These are phyloP conservation scores for Diaporthe batatas DNA, from an alignment of 2,329 filamentous ascomycete species.

Conservation along the genomic window DNA sequence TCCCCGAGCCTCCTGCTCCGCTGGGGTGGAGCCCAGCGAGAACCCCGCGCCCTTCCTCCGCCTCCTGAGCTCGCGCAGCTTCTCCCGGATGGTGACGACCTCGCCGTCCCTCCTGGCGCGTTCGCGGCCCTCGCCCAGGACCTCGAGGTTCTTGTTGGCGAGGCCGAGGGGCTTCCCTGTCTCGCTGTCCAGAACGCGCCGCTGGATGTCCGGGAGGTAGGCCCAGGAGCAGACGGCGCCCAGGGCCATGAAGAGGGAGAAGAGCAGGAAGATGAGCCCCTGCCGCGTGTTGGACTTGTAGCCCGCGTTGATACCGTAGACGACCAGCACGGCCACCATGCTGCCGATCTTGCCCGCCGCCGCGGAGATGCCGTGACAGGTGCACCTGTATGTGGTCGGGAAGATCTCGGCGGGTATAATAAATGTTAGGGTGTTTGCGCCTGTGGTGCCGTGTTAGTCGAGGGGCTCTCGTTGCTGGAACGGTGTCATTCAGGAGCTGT, in stretches of 20 bases:
- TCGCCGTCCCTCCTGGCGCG: conserved; percentile 60
- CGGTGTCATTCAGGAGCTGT: neutral
- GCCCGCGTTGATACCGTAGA: conserved; percentile 63
- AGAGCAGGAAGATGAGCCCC: conserved; percentile 64
- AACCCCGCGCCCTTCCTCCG: conserved; percentile 45
- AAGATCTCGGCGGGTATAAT: conserved; percentile 76
- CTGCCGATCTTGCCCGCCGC: conserved; percentile 71
- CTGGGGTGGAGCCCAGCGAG: neutral
- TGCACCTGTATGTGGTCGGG: conserved; percentile 72
- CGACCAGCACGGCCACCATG: conserved; percentile 64
- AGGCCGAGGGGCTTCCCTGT: conserved; percentile 51
- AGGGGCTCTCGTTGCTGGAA: neutral
- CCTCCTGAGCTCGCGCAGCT: conserved; percentile 56
- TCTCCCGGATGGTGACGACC: conserved; percentile 59
- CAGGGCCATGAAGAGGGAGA: conserved; percentile 62
- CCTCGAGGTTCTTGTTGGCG: conserved; percentile 63
- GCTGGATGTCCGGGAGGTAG: conserved; percentile 63
- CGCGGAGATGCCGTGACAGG: conserved; percentile 73
- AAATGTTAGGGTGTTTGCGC: conserved; percentile 73
- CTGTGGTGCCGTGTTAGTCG: conserved; percentile 47
- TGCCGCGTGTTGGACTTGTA: conserved; percentile 59
- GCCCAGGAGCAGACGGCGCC: conserved; percentile 66
- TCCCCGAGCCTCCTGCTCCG: neutral
- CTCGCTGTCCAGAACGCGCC: conserved; percentile 52
- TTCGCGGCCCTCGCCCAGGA: conserved; percentile 62